Conservation (phyloP, 2,329 filamentous ascomycete species). For the Pseudonectria foliicola region DNA sequence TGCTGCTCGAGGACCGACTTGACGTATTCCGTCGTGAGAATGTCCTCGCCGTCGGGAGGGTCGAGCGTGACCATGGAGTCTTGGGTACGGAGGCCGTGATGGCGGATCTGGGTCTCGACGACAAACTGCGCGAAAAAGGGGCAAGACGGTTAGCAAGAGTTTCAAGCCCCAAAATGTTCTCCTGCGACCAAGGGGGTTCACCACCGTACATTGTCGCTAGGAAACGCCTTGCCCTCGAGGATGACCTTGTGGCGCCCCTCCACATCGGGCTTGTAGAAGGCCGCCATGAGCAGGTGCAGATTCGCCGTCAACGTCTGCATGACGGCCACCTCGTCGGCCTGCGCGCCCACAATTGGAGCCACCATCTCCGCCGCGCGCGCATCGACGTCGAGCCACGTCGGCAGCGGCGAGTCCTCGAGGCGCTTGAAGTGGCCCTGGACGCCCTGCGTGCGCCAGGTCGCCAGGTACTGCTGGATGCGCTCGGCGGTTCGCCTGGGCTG, state of each 20-base stretch:
- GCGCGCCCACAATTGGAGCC: constrained; percentile 63
- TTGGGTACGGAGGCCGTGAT: constrained; percentile 57
- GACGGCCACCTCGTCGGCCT: constrained; percentile 62
- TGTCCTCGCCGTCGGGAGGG: constrained; percentile 41
- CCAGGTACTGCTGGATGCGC: constrained; percentile 59
- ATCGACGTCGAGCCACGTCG: constrained; percentile 68
- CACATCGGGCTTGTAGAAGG: constrained; percentile 65
- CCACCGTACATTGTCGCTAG: constrained; percentile 63
- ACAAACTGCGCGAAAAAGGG: constrained; percentile 51
- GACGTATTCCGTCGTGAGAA: constrained; percentile 60
- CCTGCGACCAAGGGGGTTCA: too few relatives aligned
- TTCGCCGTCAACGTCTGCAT: constrained; percentile 81
- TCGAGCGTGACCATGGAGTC: constrained; percentile 64
- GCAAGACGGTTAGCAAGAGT: too few relatives aligned
- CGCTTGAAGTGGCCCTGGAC: constrained; percentile 73
- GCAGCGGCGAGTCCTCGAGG: constrained; percentile 57
- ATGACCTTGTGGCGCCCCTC: constrained; percentile 61
- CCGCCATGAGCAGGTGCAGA: constrained; percentile 70
- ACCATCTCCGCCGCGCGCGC: constrained; percentile 60
- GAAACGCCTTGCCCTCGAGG: constrained; percentile 77
- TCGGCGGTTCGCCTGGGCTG: constrained; percentile 58
- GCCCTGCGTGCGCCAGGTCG: constrained; percentile 72
- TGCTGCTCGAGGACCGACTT: constrained; percentile 66
- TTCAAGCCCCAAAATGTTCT: not conserved
- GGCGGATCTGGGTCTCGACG: constrained; percentile 66